phyloP scores from a whole-genome alignment of 2,329 filamentous ascomycete species.

The Laburnicola sp. region DNA sequence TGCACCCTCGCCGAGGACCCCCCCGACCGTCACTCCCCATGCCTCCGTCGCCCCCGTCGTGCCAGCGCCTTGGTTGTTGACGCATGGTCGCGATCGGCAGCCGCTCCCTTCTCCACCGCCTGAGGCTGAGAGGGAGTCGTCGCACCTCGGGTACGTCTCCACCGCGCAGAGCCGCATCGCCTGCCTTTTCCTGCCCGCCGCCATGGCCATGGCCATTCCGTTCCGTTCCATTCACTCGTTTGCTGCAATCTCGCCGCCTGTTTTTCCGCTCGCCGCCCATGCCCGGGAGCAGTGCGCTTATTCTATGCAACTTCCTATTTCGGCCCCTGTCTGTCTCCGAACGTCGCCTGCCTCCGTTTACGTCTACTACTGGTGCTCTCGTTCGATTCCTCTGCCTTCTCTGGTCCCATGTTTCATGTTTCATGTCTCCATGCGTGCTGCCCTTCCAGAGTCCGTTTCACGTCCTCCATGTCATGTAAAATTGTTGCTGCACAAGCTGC shows the following conservation, averaged over 20 bases:
- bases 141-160: conserved; percentile 45
- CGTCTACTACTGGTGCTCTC: conserved; percentile 15
- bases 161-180: conserved; percentile 40
- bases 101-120: conserved; percentile 39
- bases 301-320: conserved; percentile 19
- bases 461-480: background rate
- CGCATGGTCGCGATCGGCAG: conserved; percentile 37
- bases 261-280: background rate
- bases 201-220: no score
- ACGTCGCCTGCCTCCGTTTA: conserved; percentile 5
- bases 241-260: conserved; percentile 12
- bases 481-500: background rate
- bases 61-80: conserved; percentile 27
- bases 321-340: conserved; percentile 16
- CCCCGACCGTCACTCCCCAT: conserved; percentile 27
- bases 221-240: conserved; percentile 13
- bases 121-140: conserved; percentile 44
- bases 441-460: background rate
- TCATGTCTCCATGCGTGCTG: conserved; percentile 4
- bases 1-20: no score
- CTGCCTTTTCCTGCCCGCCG: conserved; percentile 3
- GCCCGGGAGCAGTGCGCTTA: conserved; percentile 1
- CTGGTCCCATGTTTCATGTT: conserved; percentile 9
- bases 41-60: conserved; percentile 21
- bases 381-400: conserved; percentile 17